Evolutionary conservation across 2,329 filamentous ascomycete genomes (phyloP), one percentile per base, ranked within the genome.

Genomic region (Chaetomiaceae sp.): DNA sequence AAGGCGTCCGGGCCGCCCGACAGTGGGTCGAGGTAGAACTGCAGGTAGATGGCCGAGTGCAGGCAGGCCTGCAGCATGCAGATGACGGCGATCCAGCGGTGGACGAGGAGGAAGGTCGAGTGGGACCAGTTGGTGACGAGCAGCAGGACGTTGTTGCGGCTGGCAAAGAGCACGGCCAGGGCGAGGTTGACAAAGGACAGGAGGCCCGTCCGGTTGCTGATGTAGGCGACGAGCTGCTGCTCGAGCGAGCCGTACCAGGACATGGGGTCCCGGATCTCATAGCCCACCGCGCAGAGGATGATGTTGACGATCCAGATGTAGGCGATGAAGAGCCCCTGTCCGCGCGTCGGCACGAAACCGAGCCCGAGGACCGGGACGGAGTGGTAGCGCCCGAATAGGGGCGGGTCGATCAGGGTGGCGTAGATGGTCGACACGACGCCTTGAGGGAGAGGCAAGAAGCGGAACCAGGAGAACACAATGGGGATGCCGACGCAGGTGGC

Each of bases 131-230:
- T 27, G 4, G 48, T 51, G 31, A 51, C 20, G 6, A 27, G 19
- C 3, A 51, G 31, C 48, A 51, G 23, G 12, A 51, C 7, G 8
- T 51, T 51, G 48, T 51, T 51, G n/a, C 48, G 39, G 39, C 48
- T 27, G 7, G 48, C 38, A 12, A 51, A 51, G 19, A 51, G 33
- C 2, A 51, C 36, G 31, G 48, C 29, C n/a, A 51, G 23, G 39
- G 25, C 31, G 17, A 51, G 31, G 48, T 51, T 51, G 31, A 44
- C 48, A 6, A 51, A 33, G 31, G 39, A 44, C 9, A 51, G 40
- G 5, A 33, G 20, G 22, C 48, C 48, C 20, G 40, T 44, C 4
- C 48, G 48, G 31, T 51, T 51, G 31, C 48, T 27, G 39, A 51
- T 27, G 15, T 51, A 44, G 4, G 22, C 48, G 39, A 25, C 17